Conservation (phyloP, 495 filamentous ascomycete genomes). For the Neurospora africana region DNA sequence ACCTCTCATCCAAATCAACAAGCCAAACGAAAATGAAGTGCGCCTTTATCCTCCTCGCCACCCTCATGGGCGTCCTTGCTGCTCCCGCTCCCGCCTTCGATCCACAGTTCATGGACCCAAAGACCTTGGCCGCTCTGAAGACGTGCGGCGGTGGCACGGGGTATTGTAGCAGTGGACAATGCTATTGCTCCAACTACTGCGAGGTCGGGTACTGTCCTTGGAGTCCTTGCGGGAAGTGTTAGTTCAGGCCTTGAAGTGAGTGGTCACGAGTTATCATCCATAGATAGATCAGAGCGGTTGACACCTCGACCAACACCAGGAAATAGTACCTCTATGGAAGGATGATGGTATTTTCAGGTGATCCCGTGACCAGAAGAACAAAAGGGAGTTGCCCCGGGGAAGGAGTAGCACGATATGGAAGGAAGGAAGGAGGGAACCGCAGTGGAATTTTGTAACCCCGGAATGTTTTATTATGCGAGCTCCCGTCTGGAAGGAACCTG, state of each 20-base stretch:
- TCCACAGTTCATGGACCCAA: background rate
- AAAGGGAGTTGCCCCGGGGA: background rate
- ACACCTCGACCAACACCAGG: background rate
- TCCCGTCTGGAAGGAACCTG: background rate
- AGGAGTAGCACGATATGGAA: background rate
- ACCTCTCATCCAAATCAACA: background rate
- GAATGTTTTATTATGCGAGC: no score
- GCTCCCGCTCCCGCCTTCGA: background rate
- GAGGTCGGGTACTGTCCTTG: background rate
- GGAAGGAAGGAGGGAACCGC: background rate
- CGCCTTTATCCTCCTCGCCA: background rate
- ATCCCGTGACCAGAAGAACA: background rate
- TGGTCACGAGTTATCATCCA: background rate
- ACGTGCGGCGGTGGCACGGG: background rate
- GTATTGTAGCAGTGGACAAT: background rate
- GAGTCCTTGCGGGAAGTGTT: background rate
- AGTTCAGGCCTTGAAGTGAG: background rate
- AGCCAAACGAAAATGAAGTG: background rate
- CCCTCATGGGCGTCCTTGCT: background rate
- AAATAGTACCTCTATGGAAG: background rate
- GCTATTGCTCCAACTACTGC: background rate
- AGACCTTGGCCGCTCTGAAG: background rate
- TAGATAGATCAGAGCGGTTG: background rate
- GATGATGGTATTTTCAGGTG: background rate
- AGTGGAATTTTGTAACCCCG: background rate